Conservation (phyloP, 208 protist genomes). For the Wallacemonas rigidus region DNA sequence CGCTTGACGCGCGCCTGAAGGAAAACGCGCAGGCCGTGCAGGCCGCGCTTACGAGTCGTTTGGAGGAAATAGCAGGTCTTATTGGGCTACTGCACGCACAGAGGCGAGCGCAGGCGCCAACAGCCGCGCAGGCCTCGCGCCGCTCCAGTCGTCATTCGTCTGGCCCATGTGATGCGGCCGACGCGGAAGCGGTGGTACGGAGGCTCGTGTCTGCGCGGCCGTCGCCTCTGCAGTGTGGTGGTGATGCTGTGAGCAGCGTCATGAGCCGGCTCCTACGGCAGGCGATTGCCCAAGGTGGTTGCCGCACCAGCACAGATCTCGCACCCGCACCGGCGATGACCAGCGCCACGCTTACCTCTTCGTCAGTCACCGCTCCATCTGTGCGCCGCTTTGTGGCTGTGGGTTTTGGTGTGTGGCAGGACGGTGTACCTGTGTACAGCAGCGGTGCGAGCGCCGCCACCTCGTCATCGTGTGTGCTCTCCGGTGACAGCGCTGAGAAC, state of each 20-base stretch:
- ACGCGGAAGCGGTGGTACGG: conserved; percentile 21
- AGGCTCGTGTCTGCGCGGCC: conserved; percentile 31
- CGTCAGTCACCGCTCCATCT: background rate
- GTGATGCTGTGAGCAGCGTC: conserved; percentile 21
- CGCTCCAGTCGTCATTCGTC: no score
- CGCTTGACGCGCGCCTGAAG: conserved; percentile 48
- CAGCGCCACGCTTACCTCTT: no score
- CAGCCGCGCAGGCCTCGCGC: background rate
- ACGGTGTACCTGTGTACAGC: conserved; percentile 32
- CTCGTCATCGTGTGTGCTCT: background rate
- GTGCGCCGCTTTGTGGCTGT: conserved; percentile 6
- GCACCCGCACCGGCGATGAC: conserved; percentile 6
- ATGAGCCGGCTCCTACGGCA: conserved; percentile 42
- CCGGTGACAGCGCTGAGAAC: background rate
- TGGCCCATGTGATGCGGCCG: background rate
- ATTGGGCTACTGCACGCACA: background rate
- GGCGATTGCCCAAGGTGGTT: conserved; percentile 19
- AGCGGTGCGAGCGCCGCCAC: background rate
- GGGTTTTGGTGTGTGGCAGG: conserved; percentile 27
- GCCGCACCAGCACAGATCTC: conserved; percentile 29
- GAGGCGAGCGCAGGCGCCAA: background rate
- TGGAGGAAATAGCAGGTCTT: conserved; percentile 26
- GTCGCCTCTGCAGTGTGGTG: conserved; percentile 31
- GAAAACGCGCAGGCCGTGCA: conserved; percentile 35
- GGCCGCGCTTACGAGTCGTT: conserved; percentile 24